Base-by-base conservation (phyloP, 78 protist species). In the Speleostelium caveatum region DNA sequence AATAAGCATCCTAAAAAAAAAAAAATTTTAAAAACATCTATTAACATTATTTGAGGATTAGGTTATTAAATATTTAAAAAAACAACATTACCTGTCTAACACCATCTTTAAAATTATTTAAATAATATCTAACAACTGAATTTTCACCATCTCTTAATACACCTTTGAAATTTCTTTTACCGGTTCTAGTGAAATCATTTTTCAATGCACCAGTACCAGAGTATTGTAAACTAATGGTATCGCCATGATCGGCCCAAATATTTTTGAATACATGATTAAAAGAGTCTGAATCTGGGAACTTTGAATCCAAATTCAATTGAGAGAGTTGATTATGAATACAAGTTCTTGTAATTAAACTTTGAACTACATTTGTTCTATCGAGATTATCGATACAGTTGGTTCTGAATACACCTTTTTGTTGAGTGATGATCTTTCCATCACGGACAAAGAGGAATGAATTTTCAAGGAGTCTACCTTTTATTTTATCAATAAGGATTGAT, bases 281-380 rank as follows among this genome's bases (percentile, higher is more conserved):
- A 1, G 7, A 12, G 3, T 55, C 33, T 14, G 53, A 66, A 1
- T 22, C 3, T 0, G 49, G 3, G 22, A 24, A 1, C 0, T 56
- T 19, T 86, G 33, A 17, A 3, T 36, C 36, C 24, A 69, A 30
- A 12, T 14, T 26, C 19, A 75, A 51, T 0, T n/a, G 35, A 10
- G 6, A 5, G 35, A 95, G 33, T 62, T 75, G 95, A 28, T 28
- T 35, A 26, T 2, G 60, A 6, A 96, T 74, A 16, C 36, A 19
- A 0, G 24, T 22, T 24, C 72, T 36, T 22, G 93, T 89, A 19
- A 97, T n/a, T 22, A 94, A 19, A 8, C 77, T 26, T 86, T 98
- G 98, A 0, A 93, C 96, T 12, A 98, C 98, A 66, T 98, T 98
- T 59, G 99, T 98, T 21, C 99, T 63, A 41, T 98, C 99, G 4